These are phyloP conservation scores for Setomelanomma holmii DNA, from an alignment of 2,329 filamentous ascomycete genomes.

Conservation along the genomic window DNA sequence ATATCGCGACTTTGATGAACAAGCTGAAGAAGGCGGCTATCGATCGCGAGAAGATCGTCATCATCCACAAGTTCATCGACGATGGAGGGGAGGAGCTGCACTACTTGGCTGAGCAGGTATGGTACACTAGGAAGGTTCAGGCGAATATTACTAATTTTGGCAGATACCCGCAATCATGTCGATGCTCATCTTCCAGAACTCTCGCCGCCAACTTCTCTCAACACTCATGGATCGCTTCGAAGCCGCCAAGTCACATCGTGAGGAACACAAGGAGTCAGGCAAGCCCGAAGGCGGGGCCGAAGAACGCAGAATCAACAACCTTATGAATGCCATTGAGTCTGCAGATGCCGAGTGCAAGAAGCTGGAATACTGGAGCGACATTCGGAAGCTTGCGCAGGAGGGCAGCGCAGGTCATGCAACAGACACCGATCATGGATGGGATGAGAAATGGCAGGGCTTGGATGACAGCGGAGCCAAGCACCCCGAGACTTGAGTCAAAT, in stretches of 20 bases:
- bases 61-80: slow-evolving; percentile 80
- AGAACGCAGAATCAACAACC: slow-evolving; percentile 66
- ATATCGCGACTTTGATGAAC: slow-evolving; percentile 73
- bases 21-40: slow-evolving; percentile 75
- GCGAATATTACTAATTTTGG: slow-evolving; percentile 16
- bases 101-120: slow-evolving; percentile 70
- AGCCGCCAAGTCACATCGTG: slow-evolving; percentile 58
- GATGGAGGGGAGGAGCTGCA: slow-evolving; percentile 74
- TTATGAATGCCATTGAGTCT: slow-evolving; percentile 76
- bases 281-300: slow-evolving; percentile 55
- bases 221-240: slow-evolving; percentile 68
- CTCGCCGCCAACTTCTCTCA: slow-evolving; percentile 76
- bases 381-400: slow-evolving; percentile 52
- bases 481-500: slow-evolving; percentile 32
- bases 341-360: slow-evolving; percentile 81
- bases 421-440: slow-evolving; percentile 42
- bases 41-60: slow-evolving; percentile 89
- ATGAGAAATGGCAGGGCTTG: slow-evolving; percentile 47
- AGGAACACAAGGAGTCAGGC: slow-evolving; percentile 52
- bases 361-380: slow-evolving; percentile 87
- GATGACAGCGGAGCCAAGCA: slow-evolving; percentile 46
- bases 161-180: slow-evolving; percentile 57
- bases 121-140: background rate
- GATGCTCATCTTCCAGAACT: slow-evolving; percentile 87
- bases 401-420: slow-evolving; percentile 45